phyloP scores from a whole-genome alignment of 495 filamentous ascomycete genomes.

The Schizothecium vesticola region DNA sequence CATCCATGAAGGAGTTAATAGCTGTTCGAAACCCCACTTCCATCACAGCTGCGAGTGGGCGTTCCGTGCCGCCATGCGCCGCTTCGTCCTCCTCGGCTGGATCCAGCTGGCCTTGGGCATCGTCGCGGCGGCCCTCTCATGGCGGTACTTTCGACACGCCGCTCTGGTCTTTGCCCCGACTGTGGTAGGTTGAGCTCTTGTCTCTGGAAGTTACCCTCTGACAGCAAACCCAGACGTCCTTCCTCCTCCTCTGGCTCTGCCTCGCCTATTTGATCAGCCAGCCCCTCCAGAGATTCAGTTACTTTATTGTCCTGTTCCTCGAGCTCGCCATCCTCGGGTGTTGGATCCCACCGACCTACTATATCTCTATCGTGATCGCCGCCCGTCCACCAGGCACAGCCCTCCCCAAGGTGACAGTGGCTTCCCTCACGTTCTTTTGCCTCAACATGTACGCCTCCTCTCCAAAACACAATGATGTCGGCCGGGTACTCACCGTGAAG shows the following conservation, averaged over 20 bases:
- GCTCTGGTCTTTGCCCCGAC: slow-evolving; percentile 24
- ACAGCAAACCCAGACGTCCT: slow-evolving; percentile 14
- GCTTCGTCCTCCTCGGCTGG: slow-evolving; percentile 24
- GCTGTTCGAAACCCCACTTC: slow-evolving; percentile 22
- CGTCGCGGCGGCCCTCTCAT: slow-evolving; percentile 19
- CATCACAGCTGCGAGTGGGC: slow-evolving; percentile 23
- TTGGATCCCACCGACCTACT: slow-evolving; percentile 28
- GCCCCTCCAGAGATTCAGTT: slow-evolving; percentile 14
- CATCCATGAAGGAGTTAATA: slow-evolving; percentile 7
- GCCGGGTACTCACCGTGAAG: neutral
- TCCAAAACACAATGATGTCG: neutral
- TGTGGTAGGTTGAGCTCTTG: slow-evolving; percentile 18
- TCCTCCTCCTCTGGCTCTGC: slow-evolving; percentile 27
- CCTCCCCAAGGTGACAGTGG: neutral
- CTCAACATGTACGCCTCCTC: neutral
- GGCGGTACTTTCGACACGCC: slow-evolving; percentile 21
- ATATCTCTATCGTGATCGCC: neutral
- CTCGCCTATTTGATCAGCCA: slow-evolving; percentile 16
- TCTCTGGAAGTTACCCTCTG: neutral
- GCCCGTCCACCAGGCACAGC: neutral
- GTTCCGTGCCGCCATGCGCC: slow-evolving; percentile 21
- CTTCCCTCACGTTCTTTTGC: neutral
- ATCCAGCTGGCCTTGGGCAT: slow-evolving; percentile 25
- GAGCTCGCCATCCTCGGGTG: slow-evolving; percentile 27
- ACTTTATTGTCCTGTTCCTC: slow-evolving; percentile 19